These are phyloP conservation scores for Musa beccarii DNA, from an alignment of 176 grass and related monocot genomes.

Conservation along the genomic window DNA sequence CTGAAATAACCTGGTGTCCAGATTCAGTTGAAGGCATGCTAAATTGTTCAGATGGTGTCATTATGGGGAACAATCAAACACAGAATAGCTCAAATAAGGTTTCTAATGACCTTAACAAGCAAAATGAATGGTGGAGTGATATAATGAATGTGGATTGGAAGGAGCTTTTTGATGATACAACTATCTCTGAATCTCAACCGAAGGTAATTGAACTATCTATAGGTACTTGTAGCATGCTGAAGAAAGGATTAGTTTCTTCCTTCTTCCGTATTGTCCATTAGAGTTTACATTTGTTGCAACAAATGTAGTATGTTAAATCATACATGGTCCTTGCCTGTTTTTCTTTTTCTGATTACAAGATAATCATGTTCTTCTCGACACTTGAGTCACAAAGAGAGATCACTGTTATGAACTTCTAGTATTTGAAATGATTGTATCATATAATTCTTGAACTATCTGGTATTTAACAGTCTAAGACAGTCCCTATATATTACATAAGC, in stretches of 20 bases:
- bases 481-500: neutral
- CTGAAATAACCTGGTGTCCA: slow-evolving; percentile 35
- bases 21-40: slow-evolving; percentile 29
- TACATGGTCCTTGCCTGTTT: neutral
- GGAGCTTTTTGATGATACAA: slow-evolving; percentile 54
- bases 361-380: neutral
- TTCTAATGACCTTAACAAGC: slow-evolving; percentile 40
- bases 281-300: neutral
- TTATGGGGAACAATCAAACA: slow-evolving; percentile 26
- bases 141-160: slow-evolving; percentile 85
- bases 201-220: slow-evolving; percentile 32
- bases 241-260: too few relatives aligned
- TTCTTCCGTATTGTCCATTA: neutral
- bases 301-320: neutral
- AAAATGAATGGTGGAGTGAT: slow-evolving; percentile 70
- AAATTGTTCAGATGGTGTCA: slow-evolving; percentile 1
- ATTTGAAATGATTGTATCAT: neutral
- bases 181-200: slow-evolving; percentile 35
- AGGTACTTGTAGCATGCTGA: too few relatives aligned
- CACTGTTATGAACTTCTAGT: neutral
- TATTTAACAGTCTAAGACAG: neutral
- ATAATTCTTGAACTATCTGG: neutral
- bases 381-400: neutral
- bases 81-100: slow-evolving; percentile 23
- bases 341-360: neutral